Conservation (phyloP, 441 rosid species). For the Mallotus japonicus region DNA sequence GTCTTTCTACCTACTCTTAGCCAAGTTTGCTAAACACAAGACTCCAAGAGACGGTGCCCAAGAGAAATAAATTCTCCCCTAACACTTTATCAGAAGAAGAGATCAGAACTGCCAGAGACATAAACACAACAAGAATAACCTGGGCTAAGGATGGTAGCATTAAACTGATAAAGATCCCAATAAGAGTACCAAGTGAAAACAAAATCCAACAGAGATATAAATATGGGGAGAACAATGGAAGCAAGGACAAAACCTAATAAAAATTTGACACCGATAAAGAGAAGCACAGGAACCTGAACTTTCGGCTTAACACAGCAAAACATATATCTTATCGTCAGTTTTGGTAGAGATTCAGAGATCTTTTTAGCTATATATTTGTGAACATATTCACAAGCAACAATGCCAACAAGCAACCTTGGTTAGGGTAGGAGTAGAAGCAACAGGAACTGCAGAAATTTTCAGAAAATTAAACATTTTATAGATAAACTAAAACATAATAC, state of each 20-base stretch:
- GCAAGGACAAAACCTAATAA: neutral
- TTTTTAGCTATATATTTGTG: no score
- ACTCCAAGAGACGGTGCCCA: no score
- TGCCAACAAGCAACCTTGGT: no score
- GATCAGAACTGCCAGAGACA: neutral
- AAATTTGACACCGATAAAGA: neutral
- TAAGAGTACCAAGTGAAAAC: neutral
- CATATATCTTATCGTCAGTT: neutral
- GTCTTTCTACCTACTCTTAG: neutral
- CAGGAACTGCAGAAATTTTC: neutral
- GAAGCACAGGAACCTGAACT: neutral
- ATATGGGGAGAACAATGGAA: neutral
- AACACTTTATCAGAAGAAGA: constrained; percentile 1
- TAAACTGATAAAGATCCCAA: neutral
- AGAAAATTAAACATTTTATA: neutral
- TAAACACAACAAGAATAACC: no score
- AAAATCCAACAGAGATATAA: constrained; percentile 11
- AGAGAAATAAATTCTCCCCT: neutral
- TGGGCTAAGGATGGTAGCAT: no score
- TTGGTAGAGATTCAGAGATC: no score
- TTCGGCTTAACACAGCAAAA: neutral
- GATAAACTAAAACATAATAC: neutral
- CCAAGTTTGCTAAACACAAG: neutral
- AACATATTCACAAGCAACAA: no score
- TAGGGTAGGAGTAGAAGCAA: no score